Evolutionary conservation across 768 basidiomycete genomes (phyloP), one percentile per base, ranked within the genome.

Genomic region (Termitomyces bulborhizus): DNA sequence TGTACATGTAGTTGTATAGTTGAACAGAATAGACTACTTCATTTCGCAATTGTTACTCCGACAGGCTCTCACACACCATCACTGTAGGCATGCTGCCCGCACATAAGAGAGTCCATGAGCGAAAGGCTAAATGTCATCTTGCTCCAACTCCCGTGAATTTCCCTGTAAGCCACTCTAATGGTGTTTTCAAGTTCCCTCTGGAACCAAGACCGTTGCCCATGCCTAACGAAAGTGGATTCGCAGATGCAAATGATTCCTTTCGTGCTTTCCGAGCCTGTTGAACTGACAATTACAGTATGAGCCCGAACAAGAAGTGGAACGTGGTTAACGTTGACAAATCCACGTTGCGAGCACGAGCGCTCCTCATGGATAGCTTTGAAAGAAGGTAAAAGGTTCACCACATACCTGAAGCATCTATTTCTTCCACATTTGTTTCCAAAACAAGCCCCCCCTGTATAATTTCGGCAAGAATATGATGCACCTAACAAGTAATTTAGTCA

Each of bases 391-490:
- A 39, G 11, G 21, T n/a, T 43, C 39, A 39, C 26, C 36, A 65
- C 84, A 51, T 61, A 91, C 91, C 82, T 58, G 85, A 78, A 59
- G 63, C 71, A 61, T 85, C 85, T 54, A 93, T 93, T 65, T 91
- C 90, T 52, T 90, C 89, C 26, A 93, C 84, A 68, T 91, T 93
- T 12, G 96, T 99, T 69, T 99, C 97, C 42, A 98, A 76, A 8
- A 98, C 97, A 37, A 98, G 77, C 5, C 97, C 97, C 15, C 94
- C 96, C 72, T 98, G 95, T 26, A 99, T 91, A 51, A 98, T 86
- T 71, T 98, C 97, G n/a, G 88, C 79, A 45, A 99, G 80, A 51
- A 98, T 93, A 61, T 96, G 90, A 65, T 98, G 95, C 3, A 90
- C 95, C 93, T 96, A 54, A 39, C 46, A 21, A 11, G 26, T 24